Base-by-base conservation (phyloP, 1,284 basidiomycete species). In the Hortiboletus rubellus region DNA sequence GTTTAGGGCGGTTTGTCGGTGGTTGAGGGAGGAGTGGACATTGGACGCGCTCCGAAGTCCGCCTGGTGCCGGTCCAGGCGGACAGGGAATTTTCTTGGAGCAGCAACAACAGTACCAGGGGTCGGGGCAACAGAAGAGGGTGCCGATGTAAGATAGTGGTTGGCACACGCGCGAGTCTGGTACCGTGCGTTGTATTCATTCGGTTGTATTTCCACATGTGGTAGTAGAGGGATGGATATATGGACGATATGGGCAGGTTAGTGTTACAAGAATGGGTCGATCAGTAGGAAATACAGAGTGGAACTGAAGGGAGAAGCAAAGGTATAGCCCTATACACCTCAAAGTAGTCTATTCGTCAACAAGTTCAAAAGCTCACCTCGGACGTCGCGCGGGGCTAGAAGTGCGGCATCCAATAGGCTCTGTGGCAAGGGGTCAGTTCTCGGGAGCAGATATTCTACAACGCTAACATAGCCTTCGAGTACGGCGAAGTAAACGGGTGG, bases 1-100 rank as follows among this genome's bases (percentile, higher is more conserved):
- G 50, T 94, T 96, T 77, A 86, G 86, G 71, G 76, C 80, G 12
- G 78, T 94, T 18, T 91, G 88, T 76, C 82, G 83, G 65, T 80
- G 81, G 60, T 71, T 96, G 65, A 82, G 87, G 65, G 81, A 85
- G 36, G 82, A 84, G 62, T 91, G 88, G 87, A 70, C 72, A 58
- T 63, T 80, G 55, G 79, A 79, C 57, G 70, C 70, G 11, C 55
- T 73, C 1, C 43, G 42, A 14, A 62, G 57, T 38, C 69, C 69
- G 10, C 59, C 65, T 40, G 58, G 46, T 8, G 37, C 50, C 22
- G 52, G 54, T 5, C 49, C 46, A 18, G 47, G 60, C 10, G 60
- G 49, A 6, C 66, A 61, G 24, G 55, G 50, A 0, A 30, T 60
- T 7, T 60, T 72, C 51, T 52, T 60, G 33, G 69, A 71, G 43